A percentile compares a stretch with the other conserved stretches of the same genome.
phyloP scores from a whole-genome alignment of 306 rosid genomes.

The Dryas alaskensis region DNA sequence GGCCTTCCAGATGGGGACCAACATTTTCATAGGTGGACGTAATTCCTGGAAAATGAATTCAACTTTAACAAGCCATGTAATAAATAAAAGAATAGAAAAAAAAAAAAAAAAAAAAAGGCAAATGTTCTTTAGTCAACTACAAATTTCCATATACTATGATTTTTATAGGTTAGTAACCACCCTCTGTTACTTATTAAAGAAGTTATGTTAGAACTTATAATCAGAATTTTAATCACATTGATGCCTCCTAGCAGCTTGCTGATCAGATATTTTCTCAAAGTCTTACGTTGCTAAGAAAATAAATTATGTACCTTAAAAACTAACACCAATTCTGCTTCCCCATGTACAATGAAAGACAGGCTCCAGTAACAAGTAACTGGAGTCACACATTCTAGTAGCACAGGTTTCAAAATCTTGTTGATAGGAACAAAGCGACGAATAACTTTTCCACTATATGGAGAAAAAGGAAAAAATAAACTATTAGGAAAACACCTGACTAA shows the following conservation, averaged over 20 bases:
- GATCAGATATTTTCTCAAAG: background rate
- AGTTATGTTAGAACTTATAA: background rate
- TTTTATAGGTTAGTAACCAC: too few species aligned
- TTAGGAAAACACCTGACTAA: constrained; percentile 9
- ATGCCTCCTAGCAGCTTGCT: background rate
- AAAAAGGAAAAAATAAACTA: background rate
- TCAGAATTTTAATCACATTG: background rate
- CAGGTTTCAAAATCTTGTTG: constrained; percentile 75
- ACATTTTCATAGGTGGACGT: constrained; percentile 74
- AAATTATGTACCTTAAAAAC: constrained; percentile 62
- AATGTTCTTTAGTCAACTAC: too few species aligned
- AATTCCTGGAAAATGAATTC: constrained; percentile 45
- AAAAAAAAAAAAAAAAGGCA: background rate
- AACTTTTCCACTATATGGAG: constrained; percentile 59
- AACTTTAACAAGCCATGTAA: constrained; percentile 19
- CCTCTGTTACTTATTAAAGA: too few species aligned
- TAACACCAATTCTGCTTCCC: constrained; percentile 57
- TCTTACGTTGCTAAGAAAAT: constrained; percentile 1
- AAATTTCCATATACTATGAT: too few species aligned
- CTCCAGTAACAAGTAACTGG: constrained; percentile 94
- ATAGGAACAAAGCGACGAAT: constrained; percentile 63
- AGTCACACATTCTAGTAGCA: constrained; percentile 74
- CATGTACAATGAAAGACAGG: constrained; percentile 59
- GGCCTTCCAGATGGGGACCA: constrained; percentile 92
- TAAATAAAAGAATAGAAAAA: background rate